Conservation (phyloP, 176 grass and related monocot species). For the Triticum turgidum region DNA sequence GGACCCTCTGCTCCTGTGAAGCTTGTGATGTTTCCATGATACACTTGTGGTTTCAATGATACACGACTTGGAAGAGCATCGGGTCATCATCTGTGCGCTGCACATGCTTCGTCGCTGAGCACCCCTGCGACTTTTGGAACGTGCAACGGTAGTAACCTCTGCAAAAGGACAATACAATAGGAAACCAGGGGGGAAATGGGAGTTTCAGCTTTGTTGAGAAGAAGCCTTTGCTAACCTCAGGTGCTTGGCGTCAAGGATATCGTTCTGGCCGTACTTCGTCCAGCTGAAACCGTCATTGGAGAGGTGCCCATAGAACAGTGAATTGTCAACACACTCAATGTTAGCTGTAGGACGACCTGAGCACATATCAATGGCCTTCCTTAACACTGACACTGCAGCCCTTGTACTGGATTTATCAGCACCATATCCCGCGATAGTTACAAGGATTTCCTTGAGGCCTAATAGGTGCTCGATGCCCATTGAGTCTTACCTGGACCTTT, state of each 20-base stretch:
- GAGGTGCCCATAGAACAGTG: not conserved
- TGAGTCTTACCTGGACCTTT: not conserved
- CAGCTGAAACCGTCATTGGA: conserved; percentile 40
- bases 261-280: conserved; percentile 47
- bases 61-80: conserved; percentile 54
- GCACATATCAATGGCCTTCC: not conserved
- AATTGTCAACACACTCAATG: not conserved
- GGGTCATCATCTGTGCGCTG: conserved; percentile 65
- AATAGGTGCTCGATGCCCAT: conserved; percentile 2
- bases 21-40: not conserved
- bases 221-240: not conserved
- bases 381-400: not conserved
- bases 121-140: conserved; percentile 47
- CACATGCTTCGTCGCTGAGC: conserved; percentile 68
- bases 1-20: not conserved
- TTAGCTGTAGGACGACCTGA: not conserved
- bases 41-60: conserved; percentile 62
- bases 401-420: not conserved
- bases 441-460: not conserved
- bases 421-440: not conserved
- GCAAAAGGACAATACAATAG: not conserved
- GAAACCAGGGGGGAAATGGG: not conserved
- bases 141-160: conserved; percentile 84
- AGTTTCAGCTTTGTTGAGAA: not conserved
- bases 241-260: not conserved